Evolutionary conservation across 129 eudicot genomes (phyloP), one percentile per base, ranked within the genome.

Genomic region (sunflower (Helianthus annuus)): DNA sequence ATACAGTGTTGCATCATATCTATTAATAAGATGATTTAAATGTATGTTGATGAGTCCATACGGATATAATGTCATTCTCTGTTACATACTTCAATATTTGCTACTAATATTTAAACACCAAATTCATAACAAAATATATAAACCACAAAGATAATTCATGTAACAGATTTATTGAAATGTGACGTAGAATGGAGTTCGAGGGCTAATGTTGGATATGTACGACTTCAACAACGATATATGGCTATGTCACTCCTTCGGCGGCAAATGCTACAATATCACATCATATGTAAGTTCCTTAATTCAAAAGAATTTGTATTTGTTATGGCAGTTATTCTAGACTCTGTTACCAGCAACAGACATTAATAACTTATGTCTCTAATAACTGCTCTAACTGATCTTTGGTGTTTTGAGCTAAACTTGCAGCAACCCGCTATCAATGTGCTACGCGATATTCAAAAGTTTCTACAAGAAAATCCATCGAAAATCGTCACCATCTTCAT

Each of bases 201-300:
- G 97, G 77, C 91, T 95, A 22, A 95, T 95, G 99, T 85, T 95
- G 82, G 99, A 95, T 74, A 84, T 95, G 96, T 95, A 90, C 42
- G 99, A 95, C 79, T 95, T 90, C 88, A 68, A 85, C 85, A 80
- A 88, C 40, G 94, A 86, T 70, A 85, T 95, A 61, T 95, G 97
- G 99, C 55, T 95, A 76, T 95, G 99, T 65, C 97, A 95, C 77
- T 90, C 99, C 9, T 86, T 88, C 42, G 81, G 77, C 5, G 97
- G 97, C 42, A 48, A 72, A 68, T 95, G 99, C 70, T 85, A 70
- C 85, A 90, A 95, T 74, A 62, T 85, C 57, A 95, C 99, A 52
- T 87, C 99, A 76, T 95, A 82, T 54, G 99, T 95, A 84, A 83
- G 99, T 84, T 49, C 29, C 36, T 46, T 0, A 78, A 2, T 44